These are phyloP conservation scores for Fusarium decemcellulare DNA, from an alignment of 2,329 filamentous ascomycete species.

Conservation along the genomic window DNA sequence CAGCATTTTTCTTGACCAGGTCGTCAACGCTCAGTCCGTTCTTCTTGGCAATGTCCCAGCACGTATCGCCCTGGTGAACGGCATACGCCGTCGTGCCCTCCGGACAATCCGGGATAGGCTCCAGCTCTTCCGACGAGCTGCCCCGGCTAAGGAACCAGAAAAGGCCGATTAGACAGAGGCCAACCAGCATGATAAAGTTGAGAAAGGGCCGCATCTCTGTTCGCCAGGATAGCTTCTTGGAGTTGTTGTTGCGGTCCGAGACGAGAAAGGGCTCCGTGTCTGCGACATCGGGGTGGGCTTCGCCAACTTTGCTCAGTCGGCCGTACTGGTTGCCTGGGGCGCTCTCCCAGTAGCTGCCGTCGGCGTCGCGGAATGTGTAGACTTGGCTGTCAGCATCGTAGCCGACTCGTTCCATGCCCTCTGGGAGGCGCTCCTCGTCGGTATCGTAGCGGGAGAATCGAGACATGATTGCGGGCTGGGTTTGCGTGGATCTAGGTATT, in stretches of 20 bases:
- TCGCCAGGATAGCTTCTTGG: constrained; percentile 61
- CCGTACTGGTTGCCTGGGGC: constrained; percentile 66
- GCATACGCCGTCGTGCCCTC: constrained; percentile 54
- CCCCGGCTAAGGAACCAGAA: constrained; percentile 62
- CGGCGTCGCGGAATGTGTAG: constrained; percentile 66
- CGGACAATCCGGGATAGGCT: constrained; percentile 43
- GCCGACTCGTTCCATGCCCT: constrained; percentile 67
- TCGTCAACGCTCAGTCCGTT: constrained; percentile 60
- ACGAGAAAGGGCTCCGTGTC: constrained; percentile 52
- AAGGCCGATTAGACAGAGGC: constrained; percentile 64
- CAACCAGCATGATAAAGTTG: constrained; percentile 70
- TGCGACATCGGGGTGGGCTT: constrained; percentile 44
- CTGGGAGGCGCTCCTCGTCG: constrained; percentile 67
- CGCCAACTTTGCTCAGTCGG: constrained; percentile 57
- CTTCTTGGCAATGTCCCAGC: constrained; percentile 65
- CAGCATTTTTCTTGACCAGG: constrained; percentile 60
- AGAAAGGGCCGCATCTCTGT: constrained; percentile 68
- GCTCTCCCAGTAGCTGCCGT: constrained; percentile 66
- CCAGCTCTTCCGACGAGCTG: constrained; percentile 38
- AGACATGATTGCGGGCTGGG: constrained; percentile 50
- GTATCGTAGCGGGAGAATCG: constrained; percentile 60
- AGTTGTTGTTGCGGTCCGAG: constrained; percentile 30
- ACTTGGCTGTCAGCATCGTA: constrained; percentile 69
- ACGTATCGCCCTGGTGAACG: constrained; percentile 64
- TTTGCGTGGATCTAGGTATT: neutral